Conservation (phyloP, 2,329 filamentous ascomycete genomes). For the Dichotomopilus funicola region DNA sequence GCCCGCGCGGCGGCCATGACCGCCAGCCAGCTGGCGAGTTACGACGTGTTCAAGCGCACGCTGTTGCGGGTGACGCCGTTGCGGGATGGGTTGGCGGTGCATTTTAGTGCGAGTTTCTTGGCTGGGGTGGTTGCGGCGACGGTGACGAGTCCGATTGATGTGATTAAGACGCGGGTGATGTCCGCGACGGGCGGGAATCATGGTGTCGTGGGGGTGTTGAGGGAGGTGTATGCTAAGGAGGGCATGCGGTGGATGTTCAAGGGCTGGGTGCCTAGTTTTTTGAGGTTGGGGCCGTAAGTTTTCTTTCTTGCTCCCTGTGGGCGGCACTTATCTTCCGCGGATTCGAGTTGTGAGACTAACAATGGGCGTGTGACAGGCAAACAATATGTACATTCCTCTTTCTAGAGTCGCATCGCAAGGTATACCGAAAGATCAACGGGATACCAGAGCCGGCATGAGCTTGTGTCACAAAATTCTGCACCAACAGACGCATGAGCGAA, state of each 20-base stretch:
- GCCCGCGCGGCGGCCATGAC: constrained; percentile 83
- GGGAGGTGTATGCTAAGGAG: constrained; percentile 62
- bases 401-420: constrained; percentile 77
- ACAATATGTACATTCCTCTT: constrained; percentile 85
- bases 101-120: constrained; percentile 70
- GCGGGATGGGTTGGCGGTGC: constrained; percentile 64
- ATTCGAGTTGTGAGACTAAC: constrained; percentile 5
- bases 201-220: constrained; percentile 52
- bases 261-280: constrained; percentile 76
- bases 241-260: constrained; percentile 81
- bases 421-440: constrained; percentile 54
- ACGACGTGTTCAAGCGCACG: constrained; percentile 72
- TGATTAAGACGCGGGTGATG: constrained; percentile 87
- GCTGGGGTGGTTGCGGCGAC: constrained; percentile 81
- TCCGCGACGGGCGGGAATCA: constrained; percentile 46
- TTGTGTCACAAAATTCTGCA: constrained; percentile 22
- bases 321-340: background rate
- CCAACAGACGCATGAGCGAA: background rate
- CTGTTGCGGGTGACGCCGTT: constrained; percentile 61
- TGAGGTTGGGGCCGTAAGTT: constrained; percentile 57
- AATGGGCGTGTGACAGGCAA: constrained; percentile 44
- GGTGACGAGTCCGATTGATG: constrained; percentile 77
- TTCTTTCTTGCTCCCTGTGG: background rate
- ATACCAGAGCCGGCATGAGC: constrained; percentile 31
- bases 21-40: constrained; percentile 73